Evolutionary conservation across 805 yeast species (phyloP), one percentile per base, ranked within the genome.

Genomic region (Candida takata): DNA sequence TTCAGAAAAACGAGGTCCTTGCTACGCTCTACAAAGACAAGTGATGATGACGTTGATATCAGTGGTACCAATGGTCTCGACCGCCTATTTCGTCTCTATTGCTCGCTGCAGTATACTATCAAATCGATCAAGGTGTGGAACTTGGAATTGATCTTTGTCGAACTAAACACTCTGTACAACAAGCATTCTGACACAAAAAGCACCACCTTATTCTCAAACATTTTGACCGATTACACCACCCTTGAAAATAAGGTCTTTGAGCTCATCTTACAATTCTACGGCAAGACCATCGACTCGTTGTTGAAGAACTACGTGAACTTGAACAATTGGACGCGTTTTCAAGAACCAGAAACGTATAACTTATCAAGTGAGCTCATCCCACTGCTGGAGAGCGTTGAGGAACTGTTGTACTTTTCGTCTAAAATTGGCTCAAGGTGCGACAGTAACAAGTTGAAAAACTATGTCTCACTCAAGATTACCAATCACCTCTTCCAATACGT

Each of bases 401-500:
- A 55, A 11, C 34, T 50, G 13, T 40, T 38, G 2, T 41, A 38
- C 12, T 47, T 59, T 26, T 43, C 48, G 3, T 3, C 28, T 2
- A 48, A 35, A 11, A 39, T 47, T 5, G 20, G 45, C 2, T 21
- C 54, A 8, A 24, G 32, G 15, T 40, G 41, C 14, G 51, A 44
- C 3, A 41, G 46, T 12, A 38, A 48, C 2, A 13, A 33, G 3
- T 31, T 64, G 11, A 54, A 51, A 21, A 51, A 51, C 26, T 47
- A 48, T 19, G 26, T 55, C 2, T 40, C 62, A 3, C 47, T 42
- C 9, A 41, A 48, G 7, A 40, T 61, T 21, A 51, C 62, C 1
- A 55, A 54, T n/a, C 57, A 54, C 31, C 51, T 61, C 30, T 43
- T 57, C 14, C 62, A 61, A 32, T 53, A 61, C 8, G 57, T 64